Percentiles rank a stretch among this genome's conserved stretches.
phyloP scores from a whole-genome alignment of 1,284 basidiomycete genomes.

The Dichomitus squalens region DNA sequence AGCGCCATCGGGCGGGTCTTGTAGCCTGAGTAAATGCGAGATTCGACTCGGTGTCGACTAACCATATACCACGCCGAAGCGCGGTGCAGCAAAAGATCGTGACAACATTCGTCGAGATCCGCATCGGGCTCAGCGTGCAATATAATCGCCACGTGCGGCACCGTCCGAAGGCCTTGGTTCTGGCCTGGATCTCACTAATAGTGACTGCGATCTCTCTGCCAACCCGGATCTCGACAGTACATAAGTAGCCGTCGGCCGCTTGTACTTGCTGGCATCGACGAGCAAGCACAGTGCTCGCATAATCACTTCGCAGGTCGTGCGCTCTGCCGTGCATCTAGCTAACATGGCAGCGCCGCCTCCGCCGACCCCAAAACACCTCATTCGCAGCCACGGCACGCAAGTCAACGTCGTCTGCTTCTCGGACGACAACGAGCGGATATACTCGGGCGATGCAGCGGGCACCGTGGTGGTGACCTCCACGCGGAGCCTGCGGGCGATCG shows the following conservation, averaged over 20 bases:
- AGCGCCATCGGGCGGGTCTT: too few relatives aligned
- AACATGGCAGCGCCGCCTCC: slow-evolving; percentile 29
- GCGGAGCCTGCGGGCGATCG: slow-evolving; percentile 65
- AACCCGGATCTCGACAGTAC: not conserved
- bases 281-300: too few relatives aligned
- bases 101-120: not conserved
- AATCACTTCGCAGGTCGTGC: too few relatives aligned
- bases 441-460: slow-evolving; percentile 81
- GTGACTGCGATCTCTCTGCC: not conserved
- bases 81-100: too few relatives aligned
- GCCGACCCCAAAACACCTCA: slow-evolving; percentile 68
- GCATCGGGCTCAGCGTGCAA: not conserved
- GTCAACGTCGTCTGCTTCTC: slow-evolving; percentile 64
- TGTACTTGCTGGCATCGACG: too few relatives aligned
- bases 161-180: not conserved
- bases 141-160: not conserved
- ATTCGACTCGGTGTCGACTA: too few relatives aligned
- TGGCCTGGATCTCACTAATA: not conserved
- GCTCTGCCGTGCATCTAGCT: not conserved
- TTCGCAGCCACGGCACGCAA: slow-evolving; percentile 69
- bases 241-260: too few relatives aligned
- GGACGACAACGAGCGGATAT: slow-evolving; percentile 72
- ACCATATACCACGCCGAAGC: too few relatives aligned
- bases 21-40: too few relatives aligned
- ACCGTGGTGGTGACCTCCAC: slow-evolving; percentile 74